These are phyloP conservation scores for Dothidotthia symphoricarpi DNA, from an alignment of 2,329 filamentous ascomycete species.

Conservation along the genomic window DNA sequence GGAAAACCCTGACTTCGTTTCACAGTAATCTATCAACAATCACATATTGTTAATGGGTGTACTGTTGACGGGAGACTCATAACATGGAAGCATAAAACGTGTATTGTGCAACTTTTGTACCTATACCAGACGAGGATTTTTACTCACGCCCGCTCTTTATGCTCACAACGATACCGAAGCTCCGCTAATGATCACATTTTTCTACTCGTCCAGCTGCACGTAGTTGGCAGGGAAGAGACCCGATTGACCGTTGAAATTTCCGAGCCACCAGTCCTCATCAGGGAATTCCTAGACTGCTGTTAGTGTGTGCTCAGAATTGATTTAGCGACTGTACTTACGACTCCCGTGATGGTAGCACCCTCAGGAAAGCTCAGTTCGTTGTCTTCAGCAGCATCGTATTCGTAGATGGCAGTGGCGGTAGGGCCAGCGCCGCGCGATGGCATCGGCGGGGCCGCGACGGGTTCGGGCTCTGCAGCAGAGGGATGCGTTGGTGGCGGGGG, in stretches of 20 bases:
- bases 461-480: constrained; percentile 38
- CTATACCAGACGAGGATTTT: constrained; percentile 1
- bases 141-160: too few relatives aligned
- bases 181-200: background rate
- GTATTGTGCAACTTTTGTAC: constrained; percentile 5
- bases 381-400: constrained; percentile 96
- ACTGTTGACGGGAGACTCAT: too few relatives aligned
- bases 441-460: constrained; percentile 32
- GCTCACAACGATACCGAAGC: too few relatives aligned
- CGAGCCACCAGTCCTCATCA: constrained; percentile 98
- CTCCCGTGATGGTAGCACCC: constrained; percentile 72
- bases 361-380: constrained; percentile 87
- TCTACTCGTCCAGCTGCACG: constrained; percentile 48
- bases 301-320: constrained; percentile 6
- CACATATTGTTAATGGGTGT: too few relatives aligned
- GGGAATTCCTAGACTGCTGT: constrained; percentile 72
- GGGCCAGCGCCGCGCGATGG: constrained; percentile 51
- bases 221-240: constrained; percentile 72
- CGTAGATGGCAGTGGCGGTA: constrained; percentile 83
- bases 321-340: constrained; percentile 56
- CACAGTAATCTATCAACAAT: too few relatives aligned
- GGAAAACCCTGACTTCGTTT: too few relatives aligned
- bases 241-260: constrained; percentile 72
- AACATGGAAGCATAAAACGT: too few relatives aligned
- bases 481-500: constrained; percentile 44